Evolutionary conservation across 1,139 yeast genomes (phyloP).

Genomic region (Hansenula anomala): DNA sequence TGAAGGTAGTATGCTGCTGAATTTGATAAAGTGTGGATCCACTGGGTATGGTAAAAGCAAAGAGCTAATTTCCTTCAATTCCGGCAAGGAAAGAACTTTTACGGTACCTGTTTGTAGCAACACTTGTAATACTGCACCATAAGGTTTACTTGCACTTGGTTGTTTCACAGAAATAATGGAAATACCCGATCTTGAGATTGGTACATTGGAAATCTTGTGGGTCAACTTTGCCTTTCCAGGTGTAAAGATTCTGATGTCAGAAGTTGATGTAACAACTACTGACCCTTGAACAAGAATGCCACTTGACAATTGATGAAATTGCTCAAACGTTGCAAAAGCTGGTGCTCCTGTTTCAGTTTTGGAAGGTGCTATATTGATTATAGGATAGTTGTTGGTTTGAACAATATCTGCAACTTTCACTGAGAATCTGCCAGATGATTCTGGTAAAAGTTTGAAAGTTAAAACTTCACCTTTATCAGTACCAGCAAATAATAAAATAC

Average conservation of each 20-base stretch:
- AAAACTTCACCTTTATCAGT: conserved; percentile 73
- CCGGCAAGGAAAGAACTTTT: conserved; percentile 45
- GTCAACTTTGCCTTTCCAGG: conserved; percentile 58
- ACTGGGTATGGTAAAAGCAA: conserved; percentile 36
- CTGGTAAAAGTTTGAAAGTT: conserved; percentile 66
- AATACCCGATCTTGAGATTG: conserved; percentile 58
- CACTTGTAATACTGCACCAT: conserved; percentile 37
- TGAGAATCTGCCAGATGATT: conserved; percentile 60
- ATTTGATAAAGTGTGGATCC: conserved; percentile 34
- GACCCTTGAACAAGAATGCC: conserved; percentile 64
- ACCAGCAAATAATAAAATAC: conserved; percentile 72
- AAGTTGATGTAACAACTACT: conserved; percentile 49
- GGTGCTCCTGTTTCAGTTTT: conserved; percentile 55
- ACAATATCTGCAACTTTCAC: conserved; percentile 51
- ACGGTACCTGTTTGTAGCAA: conserved; percentile 38
- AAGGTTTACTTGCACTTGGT: conserved; percentile 25
- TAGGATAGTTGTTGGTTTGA: conserved; percentile 43
- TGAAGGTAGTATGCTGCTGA: conserved; percentile 50
- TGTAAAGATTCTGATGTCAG: conserved; percentile 61
- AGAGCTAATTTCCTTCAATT: conserved; percentile 43
- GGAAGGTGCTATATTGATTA: conserved; percentile 55
- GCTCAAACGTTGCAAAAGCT: conserved; percentile 57
- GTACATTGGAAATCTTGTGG: conserved; percentile 44
- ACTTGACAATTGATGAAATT: conserved; percentile 55
- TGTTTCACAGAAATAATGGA: conserved; percentile 33